Conservation (phyloP, 2,329 filamentous ascomycete species). For the Fusarium mexicanum region DNA sequence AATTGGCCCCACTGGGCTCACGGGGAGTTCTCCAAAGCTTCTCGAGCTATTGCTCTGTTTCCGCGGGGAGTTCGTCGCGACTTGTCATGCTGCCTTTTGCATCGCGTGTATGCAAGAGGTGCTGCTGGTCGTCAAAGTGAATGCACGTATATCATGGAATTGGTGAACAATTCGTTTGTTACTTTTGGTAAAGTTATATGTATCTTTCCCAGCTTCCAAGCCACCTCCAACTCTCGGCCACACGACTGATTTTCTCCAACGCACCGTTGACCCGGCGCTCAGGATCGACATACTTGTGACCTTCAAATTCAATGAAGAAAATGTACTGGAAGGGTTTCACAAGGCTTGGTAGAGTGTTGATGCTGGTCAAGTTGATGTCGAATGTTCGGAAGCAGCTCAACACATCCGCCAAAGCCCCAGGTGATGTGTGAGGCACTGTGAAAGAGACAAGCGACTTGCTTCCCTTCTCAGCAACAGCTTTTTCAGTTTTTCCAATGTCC, state of each 20-base stretch:
- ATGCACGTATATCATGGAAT: background rate
- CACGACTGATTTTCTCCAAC: conserved; percentile 64
- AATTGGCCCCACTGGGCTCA: conserved; percentile 33
- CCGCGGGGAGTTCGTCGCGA: conserved; percentile 20
- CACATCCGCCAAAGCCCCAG: conserved; percentile 85
- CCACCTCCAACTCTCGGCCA: conserved; percentile 73
- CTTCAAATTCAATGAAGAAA: conserved; percentile 92
- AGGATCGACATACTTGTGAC: conserved; percentile 61
- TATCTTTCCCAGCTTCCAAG: conserved; percentile 71
- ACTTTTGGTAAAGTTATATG: conserved; percentile 40
- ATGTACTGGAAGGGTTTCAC: conserved; percentile 86
- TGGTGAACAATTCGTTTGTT: conserved; percentile 6
- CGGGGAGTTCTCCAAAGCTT: conserved; percentile 37
- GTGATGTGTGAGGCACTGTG: conserved; percentile 78
- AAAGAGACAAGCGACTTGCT: conserved; percentile 84
- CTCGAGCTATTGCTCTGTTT: conserved; percentile 13
- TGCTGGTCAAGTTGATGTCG: conserved; percentile 86
- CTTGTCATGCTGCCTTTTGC: conserved; percentile 18
- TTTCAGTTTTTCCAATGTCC: conserved; percentile 42
- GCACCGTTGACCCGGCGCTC: conserved; percentile 68
- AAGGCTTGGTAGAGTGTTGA: conserved; percentile 85
- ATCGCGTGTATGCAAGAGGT: conserved; percentile 13
- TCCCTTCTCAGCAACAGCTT: conserved; percentile 39
- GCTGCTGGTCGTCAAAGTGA: conserved; percentile 5
- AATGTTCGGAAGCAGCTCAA: conserved; percentile 79